Percentiles rank a stretch among this genome's conserved stretches.
Conservation (phyloP, 2,329 filamentous ascomycete genomes). For the Colletotrichum aenigma region DNA sequence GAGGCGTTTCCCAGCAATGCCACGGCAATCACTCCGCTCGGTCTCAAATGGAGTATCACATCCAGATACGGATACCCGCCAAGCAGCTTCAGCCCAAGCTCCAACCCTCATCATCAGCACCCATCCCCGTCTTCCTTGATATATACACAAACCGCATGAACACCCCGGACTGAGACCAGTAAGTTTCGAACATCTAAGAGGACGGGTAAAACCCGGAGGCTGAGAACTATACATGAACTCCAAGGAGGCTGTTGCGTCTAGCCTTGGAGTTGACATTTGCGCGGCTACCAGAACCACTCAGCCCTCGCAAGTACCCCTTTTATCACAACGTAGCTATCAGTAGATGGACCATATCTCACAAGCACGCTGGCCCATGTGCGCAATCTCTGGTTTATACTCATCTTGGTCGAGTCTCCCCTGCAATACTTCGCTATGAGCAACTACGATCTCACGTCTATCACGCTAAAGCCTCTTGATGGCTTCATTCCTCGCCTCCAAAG, state of each 20-base stretch:
- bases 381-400: background rate
- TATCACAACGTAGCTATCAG: background rate
- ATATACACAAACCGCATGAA: background rate
- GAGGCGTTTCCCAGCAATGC: background rate
- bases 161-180: accelerated
- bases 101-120: accelerated
- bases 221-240: background rate
- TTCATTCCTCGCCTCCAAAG: conserved; percentile 23
- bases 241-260: background rate
- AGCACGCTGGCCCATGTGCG: no score
- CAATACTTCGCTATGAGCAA: background rate
- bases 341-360: background rate
- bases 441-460: background rate
- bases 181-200: background rate
- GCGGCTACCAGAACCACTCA: background rate
- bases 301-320: background rate
- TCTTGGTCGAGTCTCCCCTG: background rate
- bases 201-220: accelerated
- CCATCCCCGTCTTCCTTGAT: background rate
- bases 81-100: background rate
- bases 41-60: background rate
- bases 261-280: background rate
- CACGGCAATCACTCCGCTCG: accelerated
- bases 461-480: conserved; percentile 7
- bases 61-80: background rate